Base-by-base conservation (phyloP, 495 filamentous ascomycete genomes). In the Lophium mytilinum region DNA sequence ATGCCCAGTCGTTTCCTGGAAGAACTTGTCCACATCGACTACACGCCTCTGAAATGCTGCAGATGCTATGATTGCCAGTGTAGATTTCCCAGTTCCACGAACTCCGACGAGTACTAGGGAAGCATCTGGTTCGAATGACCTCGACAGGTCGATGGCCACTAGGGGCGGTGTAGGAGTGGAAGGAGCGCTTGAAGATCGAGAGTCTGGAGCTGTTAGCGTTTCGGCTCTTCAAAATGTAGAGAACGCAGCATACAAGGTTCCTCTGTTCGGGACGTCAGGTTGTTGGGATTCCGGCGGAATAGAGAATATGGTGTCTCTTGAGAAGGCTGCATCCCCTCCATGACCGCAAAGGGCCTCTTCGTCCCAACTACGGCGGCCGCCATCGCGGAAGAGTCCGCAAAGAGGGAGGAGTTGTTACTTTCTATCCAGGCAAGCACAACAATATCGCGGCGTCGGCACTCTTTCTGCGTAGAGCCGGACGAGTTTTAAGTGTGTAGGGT, bases 61-160 rank as follows among this genome's bases (percentile, higher is more conserved):
- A 3, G 86, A 84, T n/a, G 84, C 81, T 46, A 92, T 87, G 60
- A 90, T 83, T 1, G 83, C 87, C 10, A 92, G 75, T 15, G 84
- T 88, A 5, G 85, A 83, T 66, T 90, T 90, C 12, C 87, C 87
- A 5, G 85, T 83, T 3, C 88, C 86, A 15, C 84, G 83, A 52
- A 86, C 81, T 18, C 88, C 88, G 21, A 90, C 79, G 17, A 92
- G 74, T 1, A 89, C 84, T 50, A 92, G 80, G 1, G 87, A 88
- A 2, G 84, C 82, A 60, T 83, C 76, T 0, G 74, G 68, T 33
- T 78, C 72, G 64, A 89, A 89, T 9, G 63, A 66, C 50, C 40
- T 58, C 56, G 35, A 35, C 30, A 35, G 42, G 15, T n/a, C 19
- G 9, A 36, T 30, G 14, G 43, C 21, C 10, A 3, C n/a, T 21